Conservation (phyloP, 106 monocot species). For the Platanthera guangdongensis region DNA sequence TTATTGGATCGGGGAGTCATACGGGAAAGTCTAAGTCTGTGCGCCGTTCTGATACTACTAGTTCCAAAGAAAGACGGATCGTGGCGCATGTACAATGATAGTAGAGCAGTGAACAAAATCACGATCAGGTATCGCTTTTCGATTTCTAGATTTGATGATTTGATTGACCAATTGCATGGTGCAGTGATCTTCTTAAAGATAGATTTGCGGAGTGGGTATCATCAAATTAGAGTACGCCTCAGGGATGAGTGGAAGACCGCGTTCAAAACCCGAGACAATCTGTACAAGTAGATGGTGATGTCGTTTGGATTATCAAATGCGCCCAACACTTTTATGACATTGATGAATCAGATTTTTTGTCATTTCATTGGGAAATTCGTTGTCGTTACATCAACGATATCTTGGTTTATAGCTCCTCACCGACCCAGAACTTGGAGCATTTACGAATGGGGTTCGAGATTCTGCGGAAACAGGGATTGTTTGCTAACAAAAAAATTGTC, state of each 20-base stretch:
- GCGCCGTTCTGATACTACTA: slow-evolving; percentile 1
- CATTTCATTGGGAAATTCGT: too few species aligned
- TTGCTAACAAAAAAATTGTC: background rate
- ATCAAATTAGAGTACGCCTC: background rate
- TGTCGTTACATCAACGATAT: slow-evolving; percentile 12
- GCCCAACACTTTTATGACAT: slow-evolving; percentile 13
- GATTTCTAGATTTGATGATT: background rate
- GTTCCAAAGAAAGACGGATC: slow-evolving; percentile 11
- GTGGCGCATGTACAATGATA: slow-evolving; percentile 12
- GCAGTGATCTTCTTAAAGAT: slow-evolving; percentile 12
- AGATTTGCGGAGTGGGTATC: background rate
- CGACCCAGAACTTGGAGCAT: background rate
- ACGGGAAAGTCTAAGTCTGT: background rate
- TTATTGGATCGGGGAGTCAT: background rate
- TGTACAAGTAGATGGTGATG: slow-evolving; percentile 23
- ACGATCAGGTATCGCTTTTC: slow-evolving; percentile 10
- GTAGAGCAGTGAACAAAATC: slow-evolving; percentile 8
- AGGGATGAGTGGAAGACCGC: slow-evolving; percentile 15
- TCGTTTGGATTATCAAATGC: slow-evolving; percentile 14
- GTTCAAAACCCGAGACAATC: slow-evolving; percentile 11
- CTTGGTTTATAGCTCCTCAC: background rate
- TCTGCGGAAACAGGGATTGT: background rate
- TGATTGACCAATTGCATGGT: slow-evolving; percentile 1
- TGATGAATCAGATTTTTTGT: slow-evolving; percentile 1
- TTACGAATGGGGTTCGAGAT: background rate